Evolutionary conservation across 2,329 filamentous ascomycete genomes (phyloP).

Genomic region (Fusarium nanum): DNA sequence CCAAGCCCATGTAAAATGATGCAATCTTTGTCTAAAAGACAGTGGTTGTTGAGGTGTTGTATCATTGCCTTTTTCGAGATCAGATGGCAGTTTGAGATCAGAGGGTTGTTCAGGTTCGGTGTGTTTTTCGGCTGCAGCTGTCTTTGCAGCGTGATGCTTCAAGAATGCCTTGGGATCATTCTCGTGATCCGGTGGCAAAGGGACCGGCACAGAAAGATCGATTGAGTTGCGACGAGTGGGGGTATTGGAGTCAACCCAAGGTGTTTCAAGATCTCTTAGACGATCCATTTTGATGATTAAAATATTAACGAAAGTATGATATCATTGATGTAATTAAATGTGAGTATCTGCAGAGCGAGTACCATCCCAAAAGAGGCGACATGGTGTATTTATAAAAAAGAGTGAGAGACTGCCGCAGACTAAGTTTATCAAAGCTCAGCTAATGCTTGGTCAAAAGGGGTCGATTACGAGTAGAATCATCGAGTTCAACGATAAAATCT

Average conservation of each 20-base stretch:
- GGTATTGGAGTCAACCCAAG: slow-evolving; percentile 43
- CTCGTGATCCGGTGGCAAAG: slow-evolving; percentile 22
- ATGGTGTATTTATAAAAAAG: slow-evolving; percentile 25
- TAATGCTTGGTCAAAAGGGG: slow-evolving; percentile 29
- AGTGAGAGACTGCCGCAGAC: background rate
- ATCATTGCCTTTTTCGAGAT: background rate
- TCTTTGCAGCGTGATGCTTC: slow-evolving; percentile 13
- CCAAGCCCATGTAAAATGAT: slow-evolving; percentile 78
- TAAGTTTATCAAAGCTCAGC: background rate
- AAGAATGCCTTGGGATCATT: slow-evolving; percentile 23
- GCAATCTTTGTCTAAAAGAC: slow-evolving; percentile 58
- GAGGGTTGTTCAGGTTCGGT: background rate
- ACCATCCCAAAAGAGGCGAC: background rate
- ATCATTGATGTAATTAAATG: background rate
- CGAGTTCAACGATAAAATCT: slow-evolving; percentile 36
- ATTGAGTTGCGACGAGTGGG: slow-evolving; percentile 44
- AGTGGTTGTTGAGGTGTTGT: slow-evolving; percentile 42
- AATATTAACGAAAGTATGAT: slow-evolving; percentile 16
- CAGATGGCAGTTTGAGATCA: no score
- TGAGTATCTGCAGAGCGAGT: background rate
- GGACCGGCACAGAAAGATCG: slow-evolving; percentile 3
- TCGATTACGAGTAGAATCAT: slow-evolving; percentile 36
- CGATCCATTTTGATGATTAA: slow-evolving; percentile 33
- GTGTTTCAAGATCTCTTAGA: slow-evolving; percentile 34
- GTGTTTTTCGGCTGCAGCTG: slow-evolving; percentile 1